phyloP scores from a whole-genome alignment of 2,329 filamentous ascomycete genomes.

The Daldinia sp. region DNA sequence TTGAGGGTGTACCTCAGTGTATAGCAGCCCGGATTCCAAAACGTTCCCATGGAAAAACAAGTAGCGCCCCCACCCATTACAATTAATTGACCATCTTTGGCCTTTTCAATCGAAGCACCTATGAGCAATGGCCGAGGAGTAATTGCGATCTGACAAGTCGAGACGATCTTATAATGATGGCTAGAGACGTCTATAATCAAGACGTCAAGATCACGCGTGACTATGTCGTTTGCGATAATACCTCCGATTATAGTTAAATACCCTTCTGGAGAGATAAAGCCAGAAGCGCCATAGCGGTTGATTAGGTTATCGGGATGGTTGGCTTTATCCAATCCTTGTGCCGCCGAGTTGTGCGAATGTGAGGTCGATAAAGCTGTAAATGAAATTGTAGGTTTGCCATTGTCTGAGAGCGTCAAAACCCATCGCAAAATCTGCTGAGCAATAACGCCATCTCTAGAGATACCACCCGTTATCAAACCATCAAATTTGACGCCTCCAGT shows the following conservation, averaged over 20 bases:
- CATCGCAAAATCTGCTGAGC: conserved; percentile 74
- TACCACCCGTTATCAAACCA: conserved; percentile 80
- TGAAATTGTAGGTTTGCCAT: conserved; percentile 49
- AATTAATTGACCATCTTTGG: conserved; percentile 64
- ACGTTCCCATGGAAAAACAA: conserved; percentile 91
- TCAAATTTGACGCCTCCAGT: conserved; percentile 53
- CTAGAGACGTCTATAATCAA: conserved; percentile 54
- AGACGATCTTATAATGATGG: conserved; percentile 48
- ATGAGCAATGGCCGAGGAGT: conserved; percentile 73
- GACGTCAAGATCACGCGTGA: conserved; percentile 66
- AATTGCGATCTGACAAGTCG: conserved; percentile 30
- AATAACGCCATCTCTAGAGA: conserved; percentile 73
- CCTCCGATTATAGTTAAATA: conserved; percentile 59
- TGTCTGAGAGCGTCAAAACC: conserved; percentile 57
- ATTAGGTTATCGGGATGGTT: conserved; percentile 34
- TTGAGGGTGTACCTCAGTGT: conserved; percentile 27
- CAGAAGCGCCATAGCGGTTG: conserved; percentile 60
- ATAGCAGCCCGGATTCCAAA: conserved; percentile 74
- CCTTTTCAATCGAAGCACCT: conserved; percentile 70
- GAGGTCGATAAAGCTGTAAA: conserved; percentile 43
- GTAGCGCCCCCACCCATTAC: conserved; percentile 85
- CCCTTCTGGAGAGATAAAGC: conserved; percentile 47
- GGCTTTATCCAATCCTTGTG: conserved; percentile 21
- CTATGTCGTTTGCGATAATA: conserved; percentile 56
- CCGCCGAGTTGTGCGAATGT: conserved; percentile 22